Evolutionary conservation across 345 rosid genomes (phyloP), one percentile per base, ranked within the genome.

Genomic region (Anacardium occidentale): DNA sequence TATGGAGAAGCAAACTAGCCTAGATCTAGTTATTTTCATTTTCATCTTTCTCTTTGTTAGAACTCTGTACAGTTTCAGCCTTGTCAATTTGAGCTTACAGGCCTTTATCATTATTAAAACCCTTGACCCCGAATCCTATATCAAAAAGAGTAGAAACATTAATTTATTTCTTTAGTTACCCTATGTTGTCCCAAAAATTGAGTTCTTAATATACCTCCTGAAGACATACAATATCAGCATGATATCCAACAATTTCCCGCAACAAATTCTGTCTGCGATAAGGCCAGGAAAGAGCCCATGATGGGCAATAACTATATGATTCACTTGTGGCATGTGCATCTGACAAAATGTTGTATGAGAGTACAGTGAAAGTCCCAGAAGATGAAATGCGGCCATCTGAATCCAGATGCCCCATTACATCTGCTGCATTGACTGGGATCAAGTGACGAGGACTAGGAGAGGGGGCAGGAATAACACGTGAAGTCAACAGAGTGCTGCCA

Each of bases 221-320:
- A 52, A 94, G 95, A 75, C 99, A 95, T 71, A 95, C 96, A 76
- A 95, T 84, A 83, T 95, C 98, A 13, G 98, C 99, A 67, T 89
- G 86, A 57, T 95, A 95, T 62, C 92, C 94, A 65, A 95, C 91
- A 68, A 95, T 89, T 78, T 95, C 99, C 77, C 97, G 83, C 40
- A 95, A 79, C 74, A 95, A 76, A 83, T 95, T 95, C 77, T 95
- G 99, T 62, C 93, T 83, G 66, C 99, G 96, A 74, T 95, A 95
- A 40, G 94, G 86, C 99, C 99, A 95, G 10, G 99, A 84, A 74
- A 95, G 96, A 73, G 99, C 96, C 98, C 99, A 95, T 22, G 98
- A 80, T 69, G 99, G 99, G 72, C 99, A 95, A 77, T 91, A 95
- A 68, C 93, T 86, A 83, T 92, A 93, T 56, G 86, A 32, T 68